Conservation (phyloP, 2,329 filamentous ascomycete genomes). For the Huntiella savannae region DNA sequence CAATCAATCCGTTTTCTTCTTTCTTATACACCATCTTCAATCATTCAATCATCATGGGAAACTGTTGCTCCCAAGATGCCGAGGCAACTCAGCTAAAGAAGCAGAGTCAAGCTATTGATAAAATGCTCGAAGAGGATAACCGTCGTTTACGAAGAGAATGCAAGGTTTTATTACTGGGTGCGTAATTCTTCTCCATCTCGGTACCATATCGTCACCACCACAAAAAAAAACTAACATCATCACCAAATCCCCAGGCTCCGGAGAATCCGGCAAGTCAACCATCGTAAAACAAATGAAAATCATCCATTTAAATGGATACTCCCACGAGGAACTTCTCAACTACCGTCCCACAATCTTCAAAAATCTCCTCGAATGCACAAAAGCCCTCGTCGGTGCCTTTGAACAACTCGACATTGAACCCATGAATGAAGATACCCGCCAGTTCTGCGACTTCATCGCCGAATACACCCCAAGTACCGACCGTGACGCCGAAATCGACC, state of each 20-base stretch:
- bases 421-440: constrained; percentile 48
- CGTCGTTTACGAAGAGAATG: constrained; percentile 87
- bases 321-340: constrained; percentile 76
- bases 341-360: constrained; percentile 97
- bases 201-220: constrained; percentile 8
- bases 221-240: neutral
- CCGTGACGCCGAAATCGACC: constrained; percentile 66
- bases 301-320: constrained; percentile 95
- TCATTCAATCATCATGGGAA: constrained; percentile 48
- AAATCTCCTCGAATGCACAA: constrained; percentile 92
- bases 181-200: constrained; percentile 14
- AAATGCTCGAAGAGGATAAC: constrained; percentile 82
- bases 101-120: constrained; percentile 88
- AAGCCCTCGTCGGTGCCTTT: constrained; percentile 80
- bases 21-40: neutral
- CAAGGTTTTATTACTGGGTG: constrained; percentile 94
- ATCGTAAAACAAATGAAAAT: constrained; percentile 99
- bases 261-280: constrained; percentile 96
- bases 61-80: constrained; percentile 60
- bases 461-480: constrained; percentile 84
- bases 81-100: constrained; percentile 89
- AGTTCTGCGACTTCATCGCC: constrained; percentile 60
- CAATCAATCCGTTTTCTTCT: too few relatives aligned
- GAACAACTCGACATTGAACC: constrained; percentile 77
- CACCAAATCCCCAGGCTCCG: constrained; percentile 53